Conservation (phyloP, 768 basidiomycete genomes). For the Lentinula guzmanii region DNA sequence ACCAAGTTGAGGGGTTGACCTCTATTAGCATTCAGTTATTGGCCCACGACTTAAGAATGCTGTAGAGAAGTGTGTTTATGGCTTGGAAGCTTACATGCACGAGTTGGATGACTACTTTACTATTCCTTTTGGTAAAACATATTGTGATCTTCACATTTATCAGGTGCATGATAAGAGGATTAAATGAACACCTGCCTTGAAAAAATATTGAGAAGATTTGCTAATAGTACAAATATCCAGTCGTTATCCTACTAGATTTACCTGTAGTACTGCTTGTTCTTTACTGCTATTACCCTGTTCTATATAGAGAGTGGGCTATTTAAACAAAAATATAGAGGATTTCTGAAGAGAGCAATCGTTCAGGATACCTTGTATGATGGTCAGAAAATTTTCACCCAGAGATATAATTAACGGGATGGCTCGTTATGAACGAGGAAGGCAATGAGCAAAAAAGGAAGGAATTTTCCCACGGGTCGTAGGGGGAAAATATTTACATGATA, state of each 20-base stretch:
- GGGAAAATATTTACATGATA: no score
- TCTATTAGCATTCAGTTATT: neutral
- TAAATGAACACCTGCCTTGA: neutral
- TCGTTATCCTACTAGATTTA: neutral
- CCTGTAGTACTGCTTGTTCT: constrained; percentile 4
- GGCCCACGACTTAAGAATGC: neutral
- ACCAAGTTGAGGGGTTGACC: neutral
- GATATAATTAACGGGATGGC: no score
- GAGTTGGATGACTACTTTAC: neutral
- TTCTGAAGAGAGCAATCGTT: no score
- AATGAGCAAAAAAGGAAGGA: no score
- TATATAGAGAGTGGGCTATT: no score
- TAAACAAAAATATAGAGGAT: neutral
- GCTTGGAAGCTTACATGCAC: neutral
- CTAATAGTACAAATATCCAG: neutral
- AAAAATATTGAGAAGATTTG: neutral
- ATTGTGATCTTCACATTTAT: neutral
- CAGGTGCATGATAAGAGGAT: constrained; percentile 1
- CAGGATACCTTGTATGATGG: no score
- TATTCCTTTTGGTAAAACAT: constrained; percentile 1
- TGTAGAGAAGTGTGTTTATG: neutral
- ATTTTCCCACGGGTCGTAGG: no score
- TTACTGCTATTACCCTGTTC: neutral
- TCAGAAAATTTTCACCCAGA: no score
- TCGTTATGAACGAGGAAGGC: no score